Conservation (phyloP, 1,284 basidiomycete species). For the Ustilago trichophora region DNA sequence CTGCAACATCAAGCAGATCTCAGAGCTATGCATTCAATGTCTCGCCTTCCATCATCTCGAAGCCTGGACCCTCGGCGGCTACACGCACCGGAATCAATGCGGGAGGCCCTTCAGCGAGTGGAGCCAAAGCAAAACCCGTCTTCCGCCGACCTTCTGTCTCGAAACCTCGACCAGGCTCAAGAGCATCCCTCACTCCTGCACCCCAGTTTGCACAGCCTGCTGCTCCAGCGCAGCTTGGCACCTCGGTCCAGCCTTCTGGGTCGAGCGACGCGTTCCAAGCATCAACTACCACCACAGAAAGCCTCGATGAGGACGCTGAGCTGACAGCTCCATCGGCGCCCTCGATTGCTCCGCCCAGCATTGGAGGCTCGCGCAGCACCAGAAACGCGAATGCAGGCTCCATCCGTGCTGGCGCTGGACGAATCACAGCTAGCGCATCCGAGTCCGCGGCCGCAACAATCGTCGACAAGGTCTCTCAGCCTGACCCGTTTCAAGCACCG, state of each 20-base stretch:
- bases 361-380: conserved; percentile 10
- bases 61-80: conserved; percentile 5
- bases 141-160: conserved; percentile 34
- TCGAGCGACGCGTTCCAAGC: neutral
- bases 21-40: conserved; percentile 46
- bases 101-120: conserved; percentile 7
- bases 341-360: conserved; percentile 12
- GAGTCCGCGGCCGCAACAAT: neutral
- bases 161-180: conserved; percentile 38
- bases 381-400: neutral
- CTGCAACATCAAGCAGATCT: conserved; percentile 1
- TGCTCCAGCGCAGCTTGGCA: neutral
- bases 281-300: neutral
- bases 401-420: neutral
- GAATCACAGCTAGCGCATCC: neutral
- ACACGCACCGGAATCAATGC: conserved; percentile 8
- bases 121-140: conserved; percentile 12
- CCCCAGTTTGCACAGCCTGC: conserved; percentile 7
- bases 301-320: neutral
- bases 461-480: conserved; percentile 35
- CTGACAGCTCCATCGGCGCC: neutral
- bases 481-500: conserved; percentile 25
- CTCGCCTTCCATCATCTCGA: conserved; percentile 25
- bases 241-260: neutral
- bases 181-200: conserved; percentile 34